phyloP scores from a whole-genome alignment of 2,329 filamentous ascomycete genomes.

The Hypoxylon sp. region DNA sequence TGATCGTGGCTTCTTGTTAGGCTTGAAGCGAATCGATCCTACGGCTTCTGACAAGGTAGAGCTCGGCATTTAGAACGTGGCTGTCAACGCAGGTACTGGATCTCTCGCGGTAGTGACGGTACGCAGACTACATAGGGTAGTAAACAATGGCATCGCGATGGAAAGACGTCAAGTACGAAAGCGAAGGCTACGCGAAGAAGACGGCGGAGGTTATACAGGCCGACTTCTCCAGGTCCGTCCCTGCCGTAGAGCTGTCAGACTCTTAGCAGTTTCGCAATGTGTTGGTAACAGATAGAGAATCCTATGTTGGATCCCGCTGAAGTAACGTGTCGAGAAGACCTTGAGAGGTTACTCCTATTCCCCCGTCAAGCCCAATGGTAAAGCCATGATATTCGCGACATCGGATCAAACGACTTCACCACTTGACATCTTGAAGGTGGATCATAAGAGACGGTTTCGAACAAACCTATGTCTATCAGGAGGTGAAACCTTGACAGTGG shows the following conservation, averaged over 20 bases:
- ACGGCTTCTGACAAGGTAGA: constrained; percentile 28
- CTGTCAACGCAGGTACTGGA: neutral
- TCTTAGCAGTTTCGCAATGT: neutral
- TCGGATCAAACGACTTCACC: constrained; percentile 18
- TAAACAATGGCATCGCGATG: neutral
- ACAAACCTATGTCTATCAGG: constrained; percentile 1
- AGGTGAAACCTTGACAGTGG: constrained; percentile 24
- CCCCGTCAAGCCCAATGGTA: constrained; percentile 3
- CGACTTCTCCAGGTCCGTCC: neutral
- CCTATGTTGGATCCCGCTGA: constrained; percentile 2
- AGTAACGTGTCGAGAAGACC: constrained; percentile 19
- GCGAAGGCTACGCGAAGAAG: neutral
- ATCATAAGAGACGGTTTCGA: constrained; percentile 21
- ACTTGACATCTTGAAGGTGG: constrained; percentile 22
- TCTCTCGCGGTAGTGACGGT: neutral
- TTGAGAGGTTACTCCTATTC: constrained; percentile 2
- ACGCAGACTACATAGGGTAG: neutral
- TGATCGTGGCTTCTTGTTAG: constrained; percentile 4
- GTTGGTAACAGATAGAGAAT: constrained; percentile 13
- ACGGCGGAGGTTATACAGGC: constrained; percentile 8
- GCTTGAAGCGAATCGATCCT: constrained; percentile 39
- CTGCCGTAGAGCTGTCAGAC: neutral
- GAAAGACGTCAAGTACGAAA: neutral
- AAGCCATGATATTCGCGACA: constrained; percentile 14
- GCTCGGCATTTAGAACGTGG: constrained; percentile 29